Base-by-base conservation (phyloP, 148 eudicot genomes). In the Salicornia ramosissima region DNA sequence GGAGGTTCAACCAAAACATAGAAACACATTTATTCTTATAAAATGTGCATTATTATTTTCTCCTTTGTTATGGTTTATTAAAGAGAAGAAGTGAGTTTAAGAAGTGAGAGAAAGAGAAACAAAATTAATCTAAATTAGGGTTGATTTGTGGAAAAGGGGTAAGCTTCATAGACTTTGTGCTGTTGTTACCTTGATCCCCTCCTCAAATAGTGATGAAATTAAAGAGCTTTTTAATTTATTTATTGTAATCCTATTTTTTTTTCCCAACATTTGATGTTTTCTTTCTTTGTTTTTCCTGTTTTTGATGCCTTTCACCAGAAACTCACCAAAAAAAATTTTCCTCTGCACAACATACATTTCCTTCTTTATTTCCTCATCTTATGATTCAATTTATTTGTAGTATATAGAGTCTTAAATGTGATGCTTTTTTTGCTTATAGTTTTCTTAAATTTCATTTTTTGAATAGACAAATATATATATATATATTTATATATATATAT, bases 191-290 rank as follows among this genome's bases (percentile, higher is more conserved):
- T 73, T 73, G 54, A 65, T 73, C 70, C 45, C 26, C 76, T 73
- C 70, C 64, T 73, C 76, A 65, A 73, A 73, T 73, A 64, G 65
- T 55, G 71, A 65, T 64, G 16, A 18, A 5, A 22, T n/a, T 8
- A n/a, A n/a, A n/a, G n/a, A n/a, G 43, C 56, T 68, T 54, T 54
- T 53, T 56, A 31, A 40, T 24, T 51, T 55, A 30, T 42, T 28
- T 59, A 45, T 46, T 58, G 54, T 59, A 24, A 59, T 70, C 21
- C 55, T 43, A 28, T 43, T 71, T 60, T 47, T 18, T 19, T 40
- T 64, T 72, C 64, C 75, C 75, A 72, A 40, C 39, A 64, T 72
- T 65, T 65, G 69, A 72, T 62, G 39, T 2, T 4, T 15, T n/a
- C 19, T 29, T 6, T 18, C 28, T 34, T 50, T 29, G 49, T 6